phyloP scores from a whole-genome alignment of 73 alveolate genomes.

The Paramecium sexaurelia region DNA sequence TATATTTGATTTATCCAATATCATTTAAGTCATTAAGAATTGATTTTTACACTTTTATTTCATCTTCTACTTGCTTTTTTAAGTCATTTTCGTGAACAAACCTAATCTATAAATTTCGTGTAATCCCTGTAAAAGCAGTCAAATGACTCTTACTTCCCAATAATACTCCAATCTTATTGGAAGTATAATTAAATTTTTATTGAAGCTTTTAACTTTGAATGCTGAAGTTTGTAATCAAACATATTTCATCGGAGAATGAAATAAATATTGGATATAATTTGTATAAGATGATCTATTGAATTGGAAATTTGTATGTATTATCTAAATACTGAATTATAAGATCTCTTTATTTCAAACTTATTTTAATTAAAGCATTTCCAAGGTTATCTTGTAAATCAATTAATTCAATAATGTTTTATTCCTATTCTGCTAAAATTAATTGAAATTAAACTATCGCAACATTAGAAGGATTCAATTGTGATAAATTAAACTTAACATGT shows the following conservation, averaged over 20 bases:
- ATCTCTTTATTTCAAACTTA: background rate
- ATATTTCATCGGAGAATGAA: background rate
- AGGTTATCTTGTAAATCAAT: background rate
- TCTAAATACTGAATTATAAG: background rate
- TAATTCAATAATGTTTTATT: background rate
- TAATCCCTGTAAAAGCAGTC: slow-evolving; percentile 15
- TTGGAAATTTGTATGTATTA: background rate
- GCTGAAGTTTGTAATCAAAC: background rate
- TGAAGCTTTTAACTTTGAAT: background rate
- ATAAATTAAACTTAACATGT: background rate
- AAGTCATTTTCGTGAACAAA: background rate
- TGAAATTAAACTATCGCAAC: background rate
- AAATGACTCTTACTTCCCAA: slow-evolving; percentile 1
- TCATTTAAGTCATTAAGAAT: background rate
- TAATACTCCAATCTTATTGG: background rate
- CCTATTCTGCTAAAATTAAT: background rate
- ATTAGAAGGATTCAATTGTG: background rate
- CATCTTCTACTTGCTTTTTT: background rate
- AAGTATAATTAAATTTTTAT: background rate
- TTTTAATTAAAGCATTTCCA: background rate
- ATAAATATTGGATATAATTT: slow-evolving; percentile 29
- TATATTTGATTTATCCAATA: slow-evolving; percentile 15
- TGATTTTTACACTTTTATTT: background rate
- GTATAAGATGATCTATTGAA: background rate
- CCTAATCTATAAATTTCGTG: background rate